These are phyloP conservation scores for Mortierella sp. DNA, from an alignment of 371 early-diverging fungal genomes.

Conservation along the genomic window DNA sequence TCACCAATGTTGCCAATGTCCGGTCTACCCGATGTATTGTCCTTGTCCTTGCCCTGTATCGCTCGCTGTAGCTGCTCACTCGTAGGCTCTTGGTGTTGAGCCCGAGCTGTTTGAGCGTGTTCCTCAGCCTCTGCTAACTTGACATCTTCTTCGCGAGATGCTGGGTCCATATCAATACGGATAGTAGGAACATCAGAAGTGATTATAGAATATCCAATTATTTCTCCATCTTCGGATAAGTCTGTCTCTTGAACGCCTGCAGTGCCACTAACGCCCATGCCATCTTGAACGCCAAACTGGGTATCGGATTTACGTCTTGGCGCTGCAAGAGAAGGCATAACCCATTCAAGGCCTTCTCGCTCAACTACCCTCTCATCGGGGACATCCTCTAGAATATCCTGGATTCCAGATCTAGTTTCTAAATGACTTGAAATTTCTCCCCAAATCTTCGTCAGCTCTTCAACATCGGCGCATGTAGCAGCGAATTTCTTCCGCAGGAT, in stretches of 20 bases:
- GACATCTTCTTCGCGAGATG: constrained; percentile 27
- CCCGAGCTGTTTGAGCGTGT: background rate
- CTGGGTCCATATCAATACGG: constrained; percentile 50
- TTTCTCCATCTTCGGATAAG: background rate
- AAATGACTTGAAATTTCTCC: constrained; percentile 50
- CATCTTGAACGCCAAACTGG: constrained; percentile 6
- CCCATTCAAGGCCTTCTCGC: constrained; percentile 41
- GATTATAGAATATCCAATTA: background rate
- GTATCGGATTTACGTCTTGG: constrained; percentile 46
- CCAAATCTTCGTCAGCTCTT: constrained; percentile 48
- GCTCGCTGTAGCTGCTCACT: background rate
- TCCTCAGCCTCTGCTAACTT: constrained; percentile 6
- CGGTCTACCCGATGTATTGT: background rate
- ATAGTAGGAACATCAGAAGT: constrained; percentile 36
- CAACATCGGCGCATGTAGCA: constrained; percentile 36
- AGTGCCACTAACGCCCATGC: background rate
- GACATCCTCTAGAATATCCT: constrained; percentile 56
- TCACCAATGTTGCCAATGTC: background rate
- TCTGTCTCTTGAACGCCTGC: background rate
- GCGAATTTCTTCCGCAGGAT: constrained; percentile 35
- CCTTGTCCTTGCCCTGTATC: too few species aligned
- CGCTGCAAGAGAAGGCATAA: constrained; percentile 47
- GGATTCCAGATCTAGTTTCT: constrained; percentile 51
- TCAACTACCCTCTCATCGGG: constrained; percentile 55
- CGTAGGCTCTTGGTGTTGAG: background rate